Conservation (phyloP, 352 stramenopile genomes). For the Phytopythium chamaehyphon region DNA sequence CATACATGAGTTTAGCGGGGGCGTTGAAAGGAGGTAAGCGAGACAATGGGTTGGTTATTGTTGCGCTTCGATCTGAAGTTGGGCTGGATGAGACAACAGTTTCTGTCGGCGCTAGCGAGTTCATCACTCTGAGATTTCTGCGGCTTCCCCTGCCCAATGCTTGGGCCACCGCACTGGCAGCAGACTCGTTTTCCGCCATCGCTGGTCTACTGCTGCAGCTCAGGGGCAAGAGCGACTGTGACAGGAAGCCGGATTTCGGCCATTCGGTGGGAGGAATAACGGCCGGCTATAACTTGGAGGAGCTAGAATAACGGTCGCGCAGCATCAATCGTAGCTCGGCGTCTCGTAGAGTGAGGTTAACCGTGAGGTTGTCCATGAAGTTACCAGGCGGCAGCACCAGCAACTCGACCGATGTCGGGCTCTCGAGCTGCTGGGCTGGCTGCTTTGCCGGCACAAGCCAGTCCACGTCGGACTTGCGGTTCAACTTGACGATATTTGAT, state of each 20-base stretch:
- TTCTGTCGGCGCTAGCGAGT: not conserved
- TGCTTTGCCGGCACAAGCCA: no score
- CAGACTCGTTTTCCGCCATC: constrained; percentile 5
- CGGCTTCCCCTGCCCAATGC: constrained; percentile 18
- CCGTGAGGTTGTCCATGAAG: no score
- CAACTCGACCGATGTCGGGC: no score
- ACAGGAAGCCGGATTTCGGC: no score
- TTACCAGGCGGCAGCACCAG: no score
- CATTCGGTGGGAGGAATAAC: not conserved
- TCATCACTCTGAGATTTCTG: constrained; percentile 11
- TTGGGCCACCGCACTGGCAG: constrained; percentile 36
- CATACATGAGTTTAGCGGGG: not conserved
- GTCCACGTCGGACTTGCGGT: no score
- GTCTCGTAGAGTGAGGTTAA: no score
- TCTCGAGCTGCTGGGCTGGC: no score
- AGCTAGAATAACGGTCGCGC: no score
- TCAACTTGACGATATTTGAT: no score
- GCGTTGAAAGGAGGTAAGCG: constrained; percentile 9
- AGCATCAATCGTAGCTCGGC: no score
- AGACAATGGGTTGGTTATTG: not conserved
- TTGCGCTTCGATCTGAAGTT: not conserved
- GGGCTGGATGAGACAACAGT: not conserved
- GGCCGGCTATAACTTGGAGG: not conserved
- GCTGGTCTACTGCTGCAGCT: not conserved
- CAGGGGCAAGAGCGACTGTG: no score